phyloP scores from a whole-genome alignment of 176 grass and related monocot species.

The Alopecurus myosuroides region DNA sequence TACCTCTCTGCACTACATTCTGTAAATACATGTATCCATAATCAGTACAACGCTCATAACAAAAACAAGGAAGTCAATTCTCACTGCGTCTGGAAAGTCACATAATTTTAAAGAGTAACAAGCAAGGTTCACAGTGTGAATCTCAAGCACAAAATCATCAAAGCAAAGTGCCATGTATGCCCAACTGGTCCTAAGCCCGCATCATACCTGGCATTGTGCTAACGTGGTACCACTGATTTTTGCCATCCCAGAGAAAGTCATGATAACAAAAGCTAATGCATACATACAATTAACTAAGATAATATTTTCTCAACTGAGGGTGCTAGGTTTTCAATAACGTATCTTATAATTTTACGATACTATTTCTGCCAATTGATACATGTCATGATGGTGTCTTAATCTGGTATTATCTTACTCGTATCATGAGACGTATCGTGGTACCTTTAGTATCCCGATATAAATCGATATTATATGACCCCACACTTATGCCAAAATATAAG shows the following conservation, averaged over 20 bases:
- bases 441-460: no score
- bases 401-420: no score
- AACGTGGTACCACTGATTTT: not conserved
- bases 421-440: no score
- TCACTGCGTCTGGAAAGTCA: not conserved
- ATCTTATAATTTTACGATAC: no score
- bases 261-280: not conserved
- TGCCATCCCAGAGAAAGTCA: not conserved
- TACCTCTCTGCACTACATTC: conserved; percentile 79
- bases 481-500: no score
- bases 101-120: not conserved
- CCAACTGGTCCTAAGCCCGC: not conserved
- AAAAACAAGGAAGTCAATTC: not conserved
- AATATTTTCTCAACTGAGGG: not conserved
- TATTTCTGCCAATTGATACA: no score
- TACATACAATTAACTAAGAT: not conserved
- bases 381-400: no score
- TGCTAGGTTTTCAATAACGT: not conserved
- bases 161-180: not conserved
- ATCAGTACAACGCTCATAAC: not conserved
- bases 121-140: not conserved
- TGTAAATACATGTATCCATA: conserved; percentile 29
- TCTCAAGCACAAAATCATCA: not conserved
- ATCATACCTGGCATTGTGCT: not conserved
- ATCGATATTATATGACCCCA: no score